Base-by-base conservation (phyloP, 1,284 basidiomycete genomes). In the Vanrija pseudolonga region DNA sequence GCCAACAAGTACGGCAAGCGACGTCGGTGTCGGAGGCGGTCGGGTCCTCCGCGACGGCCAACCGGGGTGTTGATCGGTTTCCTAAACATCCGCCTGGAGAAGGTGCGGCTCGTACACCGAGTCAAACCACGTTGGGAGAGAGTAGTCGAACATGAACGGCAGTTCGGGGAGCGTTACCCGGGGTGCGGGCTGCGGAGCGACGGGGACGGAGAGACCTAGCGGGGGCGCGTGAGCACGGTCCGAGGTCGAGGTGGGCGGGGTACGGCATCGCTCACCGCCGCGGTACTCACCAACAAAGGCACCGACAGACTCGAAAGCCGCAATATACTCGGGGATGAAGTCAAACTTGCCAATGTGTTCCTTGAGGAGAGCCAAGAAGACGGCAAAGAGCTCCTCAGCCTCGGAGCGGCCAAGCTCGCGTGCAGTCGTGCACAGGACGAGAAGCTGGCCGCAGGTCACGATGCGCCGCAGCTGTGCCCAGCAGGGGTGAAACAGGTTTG, bases 381-480 rank as follows among this genome's bases (percentile, higher is more conserved):
- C 47, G 7, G 56, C 51, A 24, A 53, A 57, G 20, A 61, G 60
- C 38, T 57, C 56, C 51, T 61, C 60, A 15, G 56, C 42, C 54
- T 61, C 60, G 46, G 47, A 36, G 23, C 60, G 51, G 38, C 49
- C 45, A 4, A 61, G 41, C 41, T 61, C 60, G 20, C 56, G 56
- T n/a, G 55, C 55, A 17, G 58, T 60, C 47, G 58, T 53, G 44
- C 58, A 58, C 22, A 66, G 56, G 15, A 68, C 53, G 22, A 68
- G 59, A 6, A 68, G 51, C 19, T 66, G 66, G 11, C 61, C 62
- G 47, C 60, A 64, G 8, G 61, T 58, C 8, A 55, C 50, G 36
- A 68, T 56, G n/a, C 60, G 59, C 2, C 57, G 58, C 9, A 64
- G 48, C 51, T 68, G 64, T 3, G 66, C 59, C 50, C 55, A 66